phyloP scores from a whole-genome alignment of 495 filamentous ascomycete genomes.

The Venustampulla echinocandica region DNA sequence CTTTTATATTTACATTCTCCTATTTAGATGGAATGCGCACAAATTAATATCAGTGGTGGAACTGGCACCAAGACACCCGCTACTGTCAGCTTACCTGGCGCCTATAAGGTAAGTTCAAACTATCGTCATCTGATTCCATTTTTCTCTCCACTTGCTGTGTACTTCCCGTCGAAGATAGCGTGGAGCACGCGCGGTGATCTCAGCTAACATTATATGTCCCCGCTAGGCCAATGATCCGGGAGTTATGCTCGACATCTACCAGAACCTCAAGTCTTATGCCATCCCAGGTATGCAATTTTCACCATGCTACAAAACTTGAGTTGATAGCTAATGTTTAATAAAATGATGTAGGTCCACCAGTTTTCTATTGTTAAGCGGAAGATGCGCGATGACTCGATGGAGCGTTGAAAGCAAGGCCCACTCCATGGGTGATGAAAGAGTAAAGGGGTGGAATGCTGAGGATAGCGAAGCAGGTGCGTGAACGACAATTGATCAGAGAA shows the following conservation, averaged over 20 bases:
- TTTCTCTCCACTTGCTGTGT: too few species aligned
- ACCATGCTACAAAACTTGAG: slow-evolving; percentile 3
- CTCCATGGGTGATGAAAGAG: too few species aligned
- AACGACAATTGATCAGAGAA: too few species aligned
- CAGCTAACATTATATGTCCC: too few species aligned
- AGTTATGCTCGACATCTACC: slow-evolving; percentile 47
- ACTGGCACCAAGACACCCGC: slow-evolving; percentile 34
- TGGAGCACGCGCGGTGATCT: too few species aligned
- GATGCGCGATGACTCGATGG: too few species aligned
- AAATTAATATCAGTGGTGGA: slow-evolving; percentile 43
- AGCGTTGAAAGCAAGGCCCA: too few species aligned
- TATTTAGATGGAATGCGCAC: slow-evolving; percentile 35
- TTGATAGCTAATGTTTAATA: slow-evolving; percentile 25
- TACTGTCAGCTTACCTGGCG: slow-evolving; percentile 49
- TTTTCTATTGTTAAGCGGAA: slow-evolving; percentile 2
- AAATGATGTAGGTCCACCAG: neutral
- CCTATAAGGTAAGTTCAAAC: slow-evolving; percentile 28
- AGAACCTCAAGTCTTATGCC: slow-evolving; percentile 29
- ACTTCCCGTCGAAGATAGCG: too few species aligned
- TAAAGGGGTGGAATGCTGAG: too few species aligned
- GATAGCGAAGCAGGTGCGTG: too few species aligned
- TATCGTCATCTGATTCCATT: neutral
- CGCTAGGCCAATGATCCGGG: slow-evolving; percentile 36
- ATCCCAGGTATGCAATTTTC: slow-evolving; percentile 25
- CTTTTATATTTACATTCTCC: too few species aligned